Evolutionary conservation across 768 basidiomycete genomes (phyloP).

Genomic region (Kwoniella bestiolae): DNA sequence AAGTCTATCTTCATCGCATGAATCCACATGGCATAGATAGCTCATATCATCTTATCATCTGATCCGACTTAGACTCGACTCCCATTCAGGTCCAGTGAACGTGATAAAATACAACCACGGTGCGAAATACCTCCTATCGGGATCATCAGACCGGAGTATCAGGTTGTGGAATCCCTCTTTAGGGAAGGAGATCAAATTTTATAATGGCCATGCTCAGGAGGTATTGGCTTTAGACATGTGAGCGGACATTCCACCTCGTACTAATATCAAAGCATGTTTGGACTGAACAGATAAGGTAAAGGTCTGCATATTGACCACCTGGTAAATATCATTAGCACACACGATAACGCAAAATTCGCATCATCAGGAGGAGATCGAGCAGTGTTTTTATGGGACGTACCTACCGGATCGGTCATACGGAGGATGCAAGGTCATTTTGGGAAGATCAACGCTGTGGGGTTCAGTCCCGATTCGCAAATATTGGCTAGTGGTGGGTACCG

Average conservation of each 20-base stretch:
- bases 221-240: slow-evolving; percentile 88
- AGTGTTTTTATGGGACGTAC: slow-evolving; percentile 95
- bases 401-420: slow-evolving; percentile 78
- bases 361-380: slow-evolving; percentile 92
- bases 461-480: slow-evolving; percentile 77
- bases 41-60: not conserved
- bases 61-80: slow-evolving; percentile 41
- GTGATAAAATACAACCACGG: slow-evolving; percentile 91
- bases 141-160: slow-evolving; percentile 86
- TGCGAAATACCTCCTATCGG: slow-evolving; percentile 84
- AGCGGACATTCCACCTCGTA: slow-evolving; percentile 47
- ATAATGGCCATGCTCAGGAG: slow-evolving; percentile 92
- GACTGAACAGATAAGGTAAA: too few species aligned
- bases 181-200: slow-evolving; percentile 88
- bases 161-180: slow-evolving; percentile 86
- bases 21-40: slow-evolving; percentile 13
- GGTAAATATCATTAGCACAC: slow-evolving; percentile 65
- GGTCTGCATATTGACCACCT: too few species aligned
- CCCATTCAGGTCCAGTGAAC: slow-evolving; percentile 73
- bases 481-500: slow-evolving; percentile 75
- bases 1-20: slow-evolving; percentile 27
- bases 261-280: too few species aligned
- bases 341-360: slow-evolving; percentile 92
- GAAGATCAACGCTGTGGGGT: slow-evolving; percentile 86
- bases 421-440: slow-evolving; percentile 86